Evolutionary conservation across 140 eudicot species (phyloP), one percentile per base, ranked within the genome.

Genomic region (Bidens hawaiensis): DNA sequence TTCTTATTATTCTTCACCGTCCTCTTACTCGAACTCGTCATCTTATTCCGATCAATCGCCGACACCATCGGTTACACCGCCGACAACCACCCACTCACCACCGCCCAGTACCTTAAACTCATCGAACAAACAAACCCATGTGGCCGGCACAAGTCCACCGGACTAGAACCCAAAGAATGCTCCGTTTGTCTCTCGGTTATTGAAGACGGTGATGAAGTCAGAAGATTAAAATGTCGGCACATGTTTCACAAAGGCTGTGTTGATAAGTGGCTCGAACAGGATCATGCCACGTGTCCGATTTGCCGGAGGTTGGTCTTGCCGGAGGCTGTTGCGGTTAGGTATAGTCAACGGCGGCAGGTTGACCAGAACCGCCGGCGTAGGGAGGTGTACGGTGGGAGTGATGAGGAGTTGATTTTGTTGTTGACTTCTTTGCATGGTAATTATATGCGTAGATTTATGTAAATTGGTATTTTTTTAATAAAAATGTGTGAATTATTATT

Each of bases 271-370:
- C 73, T 85, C 40, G 80, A 74, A 25, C 77, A 58, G 23, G 85
- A 85, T 16, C 18, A 34, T 14, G 82, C 94, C 67, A 76, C 94
- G 64, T 85, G 94, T 56, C 94, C 94, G 1, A 69, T 85, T 16
- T 85, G 94, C 62, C 81, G 94, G 69, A 18, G 71, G 15, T 23
- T 53, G 17, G 86, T 85, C 10, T 22, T 82, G 82, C 89, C 94
- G 76, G 89, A 74, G 57, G 75, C 62, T 58, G 66, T 82, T 15
- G 79, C 79, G 66, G 80, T 60, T 0, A 78, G 58, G 57, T 80
- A 75, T 68, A 54, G 78, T 12, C 75, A 34, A 34, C 77, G 69
- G 15, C 64, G 64, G 49, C 55, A 60, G 49, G 22, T 60, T 55
- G 65, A 54, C 2, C 77, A 59, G 17, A 34, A 27, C 23, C 76